Base-by-base conservation (phyloP, 352 stramenopile species). In the Globisporangium paddicum region DNA sequence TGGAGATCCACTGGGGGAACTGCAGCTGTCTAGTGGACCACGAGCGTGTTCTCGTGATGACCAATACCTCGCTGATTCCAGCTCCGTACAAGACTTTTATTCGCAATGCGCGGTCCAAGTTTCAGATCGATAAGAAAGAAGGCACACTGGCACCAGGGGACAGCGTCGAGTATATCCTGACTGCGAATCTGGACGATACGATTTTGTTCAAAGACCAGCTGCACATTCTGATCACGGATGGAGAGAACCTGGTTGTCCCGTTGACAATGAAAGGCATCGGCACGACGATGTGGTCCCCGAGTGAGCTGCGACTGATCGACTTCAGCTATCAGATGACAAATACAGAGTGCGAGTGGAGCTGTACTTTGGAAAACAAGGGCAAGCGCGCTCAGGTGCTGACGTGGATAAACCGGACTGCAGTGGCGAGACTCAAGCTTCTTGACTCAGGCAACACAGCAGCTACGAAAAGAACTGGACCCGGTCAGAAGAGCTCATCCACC, bases 341-440 rank as follows among this genome's bases (percentile, higher is more conserved):
- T 54, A 75, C 70, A 34, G 69, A 84, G 61, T 98, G 90, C 63
- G 82, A 97, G 61, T 95, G 88, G 76, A 91, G 82, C 38, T 98
- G 97, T 56, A 96, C 94, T 2, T 76, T 98, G 6, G 95, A 98
- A 58, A 98, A 98, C 76, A 97, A 97, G 53, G 95, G 95, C 19
- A 95, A 97, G 35, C 83, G 95, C 1, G 69, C 89, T 7, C 95
- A 98, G 61, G 66, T 90, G 5, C 70, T 98, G 32, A 94, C 85
- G 21, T 98, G 95, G 95, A 71, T 93, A 25, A 98, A 98, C 62
- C 77, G 82, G 50, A 92, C 85, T 2, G 49, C 82, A 18, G 64
- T 35, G 16, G 19, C 44, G 11, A 55, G 81, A 51, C 54, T 80
- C 16, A 77, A 75, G 51, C 59, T 80, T 21, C 28, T 68, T 16